Evolutionary conservation across 164 flowering plant species (phyloP).

Genomic region (Warburgia ugandensis): DNA sequence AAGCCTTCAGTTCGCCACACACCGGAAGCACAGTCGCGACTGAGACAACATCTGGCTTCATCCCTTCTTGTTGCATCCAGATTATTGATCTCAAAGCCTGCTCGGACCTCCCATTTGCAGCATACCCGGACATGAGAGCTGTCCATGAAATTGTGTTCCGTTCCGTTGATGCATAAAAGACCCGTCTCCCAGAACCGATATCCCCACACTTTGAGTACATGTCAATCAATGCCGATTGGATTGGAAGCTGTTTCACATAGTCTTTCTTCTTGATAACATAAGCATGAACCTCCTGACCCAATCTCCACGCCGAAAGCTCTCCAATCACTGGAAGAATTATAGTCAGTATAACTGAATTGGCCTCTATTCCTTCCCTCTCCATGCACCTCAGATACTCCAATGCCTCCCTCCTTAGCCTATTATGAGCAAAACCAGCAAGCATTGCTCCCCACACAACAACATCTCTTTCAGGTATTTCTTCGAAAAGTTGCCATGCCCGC

Average conservation of each 20-base stretch:
- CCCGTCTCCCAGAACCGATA: slow-evolving; percentile 55
- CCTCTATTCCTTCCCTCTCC: slow-evolving; percentile 46
- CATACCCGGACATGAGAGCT: slow-evolving; percentile 77
- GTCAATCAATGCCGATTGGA: slow-evolving; percentile 70
- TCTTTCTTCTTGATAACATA: slow-evolving; percentile 49
- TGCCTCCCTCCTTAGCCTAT: slow-evolving; percentile 52
- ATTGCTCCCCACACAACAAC: slow-evolving; percentile 81
- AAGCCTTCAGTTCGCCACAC: slow-evolving; percentile 55
- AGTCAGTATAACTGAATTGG: slow-evolving; percentile 65
- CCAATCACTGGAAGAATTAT: slow-evolving; percentile 65
- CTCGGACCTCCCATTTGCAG: slow-evolving; percentile 57
- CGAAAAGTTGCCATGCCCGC: slow-evolving; percentile 58
- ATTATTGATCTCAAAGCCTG: slow-evolving; percentile 70
- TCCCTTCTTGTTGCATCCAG: slow-evolving; percentile 97
- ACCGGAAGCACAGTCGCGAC: slow-evolving; percentile 80
- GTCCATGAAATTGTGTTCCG: slow-evolving; percentile 86
- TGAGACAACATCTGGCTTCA: slow-evolving; percentile 80
- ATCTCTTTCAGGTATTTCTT: slow-evolving; percentile 52
- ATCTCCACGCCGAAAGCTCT: slow-evolving; percentile 31
- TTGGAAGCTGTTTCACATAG: slow-evolving; percentile 41
- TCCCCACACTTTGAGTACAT: slow-evolving; percentile 89
- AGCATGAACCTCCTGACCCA: slow-evolving; percentile 75
- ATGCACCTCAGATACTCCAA: slow-evolving; percentile 52
- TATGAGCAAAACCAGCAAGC: slow-evolving; percentile 82
- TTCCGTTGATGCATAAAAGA: slow-evolving; percentile 48